Evolutionary conservation across 345 rosid genomes (phyloP).

Genomic region (Trapa bicornis): DNA sequence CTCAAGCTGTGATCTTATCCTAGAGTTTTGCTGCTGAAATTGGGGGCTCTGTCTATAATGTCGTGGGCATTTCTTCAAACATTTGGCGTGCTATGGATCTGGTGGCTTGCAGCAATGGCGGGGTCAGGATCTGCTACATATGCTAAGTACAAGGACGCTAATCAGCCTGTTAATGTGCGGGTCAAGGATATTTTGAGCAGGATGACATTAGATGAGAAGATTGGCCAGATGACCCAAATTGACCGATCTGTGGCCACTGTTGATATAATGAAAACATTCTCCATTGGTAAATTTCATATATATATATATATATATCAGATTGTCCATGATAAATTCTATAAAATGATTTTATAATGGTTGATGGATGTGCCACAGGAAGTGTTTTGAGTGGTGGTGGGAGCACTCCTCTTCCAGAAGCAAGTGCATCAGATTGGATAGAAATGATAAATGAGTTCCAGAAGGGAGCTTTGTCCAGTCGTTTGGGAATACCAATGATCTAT

Average conservation of each 20-base stretch:
- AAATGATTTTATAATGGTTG: background rate
- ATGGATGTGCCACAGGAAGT: constrained; percentile 38
- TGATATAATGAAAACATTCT: constrained; percentile 7
- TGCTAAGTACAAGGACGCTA: constrained; percentile 6
- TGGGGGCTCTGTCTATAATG: background rate
- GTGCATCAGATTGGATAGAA: constrained; percentile 58
- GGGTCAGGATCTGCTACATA: background rate
- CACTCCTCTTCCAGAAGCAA: constrained; percentile 57
- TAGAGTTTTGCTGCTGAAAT: background rate
- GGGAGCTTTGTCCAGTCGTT: constrained; percentile 57
- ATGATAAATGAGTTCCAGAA: constrained; percentile 66
- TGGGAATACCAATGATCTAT: constrained; percentile 85
- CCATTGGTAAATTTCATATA: constrained; percentile 4
- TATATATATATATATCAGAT: background rate
- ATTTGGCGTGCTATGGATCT: constrained; percentile 2
- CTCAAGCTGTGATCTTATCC: background rate
- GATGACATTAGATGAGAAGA: constrained; percentile 23
- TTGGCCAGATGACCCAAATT: constrained; percentile 27
- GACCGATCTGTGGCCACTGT: constrained; percentile 8
- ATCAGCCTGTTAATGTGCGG: constrained; percentile 5
- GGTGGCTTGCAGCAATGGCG: constrained; percentile 4
- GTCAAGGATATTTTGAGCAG: constrained; percentile 5
- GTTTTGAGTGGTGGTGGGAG: constrained; percentile 89
- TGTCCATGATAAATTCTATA: background rate
- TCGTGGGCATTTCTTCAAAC: constrained; percentile 2